phyloP scores from a whole-genome alignment of 495 filamentous ascomycete genomes.

The Clohesyomyces aquaticus region DNA sequence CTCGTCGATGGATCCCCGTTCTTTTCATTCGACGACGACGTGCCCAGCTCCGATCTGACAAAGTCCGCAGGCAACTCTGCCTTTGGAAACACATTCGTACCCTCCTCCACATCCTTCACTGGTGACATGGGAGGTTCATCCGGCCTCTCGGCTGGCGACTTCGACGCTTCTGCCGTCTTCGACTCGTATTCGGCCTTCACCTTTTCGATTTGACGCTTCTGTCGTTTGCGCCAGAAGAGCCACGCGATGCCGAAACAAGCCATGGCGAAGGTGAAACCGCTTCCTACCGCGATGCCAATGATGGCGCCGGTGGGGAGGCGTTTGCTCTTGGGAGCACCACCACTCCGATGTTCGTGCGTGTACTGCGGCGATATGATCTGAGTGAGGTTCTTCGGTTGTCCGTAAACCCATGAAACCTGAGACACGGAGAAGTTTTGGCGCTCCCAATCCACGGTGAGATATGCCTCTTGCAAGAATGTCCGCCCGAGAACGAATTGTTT shows the following conservation, averaged over 20 bases:
- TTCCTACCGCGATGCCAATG: slow-evolving; percentile 40
- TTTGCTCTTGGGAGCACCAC: neutral
- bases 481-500: slow-evolving; percentile 61
- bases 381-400: slow-evolving; percentile 44
- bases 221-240: slow-evolving; percentile 34
- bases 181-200: slow-evolving; percentile 24
- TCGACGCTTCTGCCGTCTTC: slow-evolving; percentile 10
- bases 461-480: slow-evolving; percentile 63
- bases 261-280: slow-evolving; percentile 31
- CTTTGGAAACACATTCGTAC: slow-evolving; percentile 45
- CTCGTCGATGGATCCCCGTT: slow-evolving; percentile 5
- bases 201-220: slow-evolving; percentile 11
- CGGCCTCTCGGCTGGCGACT: slow-evolving; percentile 10
- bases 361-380: slow-evolving; percentile 39
- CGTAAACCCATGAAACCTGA: slow-evolving; percentile 47
- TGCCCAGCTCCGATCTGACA: slow-evolving; percentile 5
- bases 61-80: slow-evolving; percentile 44
- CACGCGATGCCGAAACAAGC: slow-evolving; percentile 18
- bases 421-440: slow-evolving; percentile 53
- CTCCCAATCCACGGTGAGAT: slow-evolving; percentile 55
- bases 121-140: slow-evolving; percentile 35
- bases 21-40: slow-evolving; percentile 11
- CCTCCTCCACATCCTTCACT: slow-evolving; percentile 16
- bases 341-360: neutral
- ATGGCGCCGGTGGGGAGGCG: slow-evolving; percentile 34